Base-by-base conservation (phyloP, 2,329 filamentous ascomycete species). In the Fusarium pilosicola region DNA sequence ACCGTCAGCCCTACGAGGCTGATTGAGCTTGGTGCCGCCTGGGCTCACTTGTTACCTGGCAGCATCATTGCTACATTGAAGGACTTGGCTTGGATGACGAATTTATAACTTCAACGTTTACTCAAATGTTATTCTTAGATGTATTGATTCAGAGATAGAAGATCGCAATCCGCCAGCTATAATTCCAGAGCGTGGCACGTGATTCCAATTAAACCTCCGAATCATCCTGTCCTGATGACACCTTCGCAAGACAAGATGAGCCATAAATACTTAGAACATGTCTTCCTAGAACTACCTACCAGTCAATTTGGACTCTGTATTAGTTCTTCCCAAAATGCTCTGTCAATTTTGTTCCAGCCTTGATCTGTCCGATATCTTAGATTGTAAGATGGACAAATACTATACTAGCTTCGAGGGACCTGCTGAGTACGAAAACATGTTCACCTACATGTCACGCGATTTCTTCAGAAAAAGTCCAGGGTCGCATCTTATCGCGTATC, bases 1-100 rank as follows among this genome's bases (percentile, higher is more conserved):
- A 17, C 10, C 28, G 18, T 49, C 59, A 69, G 65, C 65, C 65
- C 28, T 54, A 32, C 44, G 9, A 58, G 51, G 65, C 65, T 64
- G 17, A 70, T 36, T 34, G 15, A 13, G 24, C 14, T 6, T 6
- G 28, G 3, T 15, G 9, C 4, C 7, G 12, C 8, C 1, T 30
- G 26, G 30, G 15, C 32, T 34, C 11, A 46, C 3, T 45, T n/a
- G 7, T 6, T 12, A 7, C 9, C 9, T 6, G 7, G 30, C 7
- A 13, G 0, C 24, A n/a, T 7, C 18, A 8, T 46, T 4, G 8
- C 18, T 15, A 7, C 2, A 15, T 11, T 5, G 11, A 20, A 8
- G 9, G 22, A 32, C 1, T 2, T 11, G 1, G 3, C 1, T 15
- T 20, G 2, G 2, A 24, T 11, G 6, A 8, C 2, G 7, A 8